phyloP scores from a whole-genome alignment of 23 red algal species.

The Gracilaria gracilis region DNA sequence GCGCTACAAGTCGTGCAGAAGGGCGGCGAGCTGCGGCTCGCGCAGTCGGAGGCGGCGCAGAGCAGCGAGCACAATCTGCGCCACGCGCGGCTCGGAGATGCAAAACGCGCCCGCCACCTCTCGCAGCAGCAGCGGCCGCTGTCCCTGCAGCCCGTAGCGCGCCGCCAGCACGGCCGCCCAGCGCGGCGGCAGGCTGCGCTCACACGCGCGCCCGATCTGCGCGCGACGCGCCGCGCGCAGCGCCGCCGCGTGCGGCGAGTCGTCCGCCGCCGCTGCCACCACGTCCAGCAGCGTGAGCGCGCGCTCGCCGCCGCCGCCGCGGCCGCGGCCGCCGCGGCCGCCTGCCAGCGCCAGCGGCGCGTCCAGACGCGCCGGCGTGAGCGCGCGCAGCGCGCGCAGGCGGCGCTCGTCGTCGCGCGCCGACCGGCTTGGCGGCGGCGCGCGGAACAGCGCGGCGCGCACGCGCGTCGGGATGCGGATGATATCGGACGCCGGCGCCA shows the following conservation, averaged over 20 bases:
- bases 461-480: slow-evolving; percentile 59
- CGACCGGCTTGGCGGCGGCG: background rate
- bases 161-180: slow-evolving; percentile 56
- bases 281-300: background rate
- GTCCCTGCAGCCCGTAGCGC: slow-evolving; percentile 84
- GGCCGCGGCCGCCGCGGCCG: background rate
- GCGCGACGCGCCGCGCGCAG: slow-evolving; percentile 11
- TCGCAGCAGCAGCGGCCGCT: slow-evolving; percentile 10
- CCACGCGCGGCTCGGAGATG: slow-evolving; percentile 52
- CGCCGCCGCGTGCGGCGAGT: background rate
- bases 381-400: background rate
- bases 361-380: background rate
- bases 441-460: slow-evolving; percentile 9
- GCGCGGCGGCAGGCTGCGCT: slow-evolving; percentile 34
- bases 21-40: slow-evolving; percentile 29
- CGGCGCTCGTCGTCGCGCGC: slow-evolving; percentile 13
- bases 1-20: slow-evolving; percentile 5
- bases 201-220: slow-evolving; percentile 36
- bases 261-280: background rate
- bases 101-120: slow-evolving; percentile 28
- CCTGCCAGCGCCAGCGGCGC: background rate
- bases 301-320: background rate
- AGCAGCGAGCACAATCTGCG: slow-evolving; percentile 53
- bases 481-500: slow-evolving; percentile 31
- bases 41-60: slow-evolving; percentile 2